Percentiles rank a stretch among this genome's conserved stretches.
Conservation (phyloP, 2,329 filamentous ascomycete species). For the Calonectria pteridis region DNA sequence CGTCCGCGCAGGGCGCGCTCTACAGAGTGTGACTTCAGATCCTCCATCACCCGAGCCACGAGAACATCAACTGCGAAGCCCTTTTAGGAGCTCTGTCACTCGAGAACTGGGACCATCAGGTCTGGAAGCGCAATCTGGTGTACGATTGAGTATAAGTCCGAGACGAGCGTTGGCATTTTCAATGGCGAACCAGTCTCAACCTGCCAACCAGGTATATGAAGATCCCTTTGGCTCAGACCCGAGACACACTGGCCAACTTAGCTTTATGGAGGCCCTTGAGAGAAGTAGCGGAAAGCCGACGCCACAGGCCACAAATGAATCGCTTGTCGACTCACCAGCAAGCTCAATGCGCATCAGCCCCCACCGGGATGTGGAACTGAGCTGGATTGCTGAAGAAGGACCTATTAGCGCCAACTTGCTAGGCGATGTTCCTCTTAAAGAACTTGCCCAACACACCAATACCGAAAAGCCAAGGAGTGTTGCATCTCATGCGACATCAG, state of each 20-base stretch:
- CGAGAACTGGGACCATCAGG: slow-evolving; percentile 50
- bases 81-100: slow-evolving; percentile 61
- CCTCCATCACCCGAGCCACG: slow-evolving; percentile 66
- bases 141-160: slow-evolving; percentile 48
- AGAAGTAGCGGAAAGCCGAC: slow-evolving; percentile 38
- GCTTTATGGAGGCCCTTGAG: slow-evolving; percentile 50
- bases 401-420: slow-evolving; percentile 52
- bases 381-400: slow-evolving; percentile 56
- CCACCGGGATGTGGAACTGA: slow-evolving; percentile 56
- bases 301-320: slow-evolving; percentile 27
- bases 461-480: neutral
- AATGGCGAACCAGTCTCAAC: slow-evolving; percentile 25
- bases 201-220: slow-evolving; percentile 35
- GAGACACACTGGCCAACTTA: slow-evolving; percentile 45
- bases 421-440: slow-evolving; percentile 51
- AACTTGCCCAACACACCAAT: slow-evolving; percentile 34
- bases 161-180: slow-evolving; percentile 36
- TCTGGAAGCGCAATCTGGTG: slow-evolving; percentile 41
- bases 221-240: slow-evolving; percentile 47
- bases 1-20: slow-evolving; percentile 66
- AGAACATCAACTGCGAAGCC: slow-evolving; percentile 67
- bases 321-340: slow-evolving; percentile 43
- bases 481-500: slow-evolving; percentile 22
- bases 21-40: slow-evolving; percentile 71
- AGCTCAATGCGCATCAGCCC: slow-evolving; percentile 51